Evolutionary conservation across 2,329 filamentous ascomycete genomes (phyloP), one percentile per base, ranked within the genome.

Genomic region (Exserohilum rostratum): DNA sequence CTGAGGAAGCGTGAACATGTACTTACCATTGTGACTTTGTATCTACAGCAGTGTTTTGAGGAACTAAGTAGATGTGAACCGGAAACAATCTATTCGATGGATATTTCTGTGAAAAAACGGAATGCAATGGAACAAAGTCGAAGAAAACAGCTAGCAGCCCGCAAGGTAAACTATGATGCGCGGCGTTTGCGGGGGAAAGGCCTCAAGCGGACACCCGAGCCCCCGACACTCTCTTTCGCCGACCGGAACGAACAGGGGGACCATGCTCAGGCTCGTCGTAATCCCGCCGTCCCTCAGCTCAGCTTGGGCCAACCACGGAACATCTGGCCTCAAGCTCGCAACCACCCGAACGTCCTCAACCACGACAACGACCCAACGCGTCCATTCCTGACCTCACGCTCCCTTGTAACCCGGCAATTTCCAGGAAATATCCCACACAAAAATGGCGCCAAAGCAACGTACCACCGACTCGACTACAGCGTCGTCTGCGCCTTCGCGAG

Each of bases 371-470:
- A 50, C 38, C 46, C 49, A 46, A 55, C 48, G 38, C 51, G 44
- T 33, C 20, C 46, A 13, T 46, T 33, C 38, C 25, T 3, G 6
- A 18, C 15, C 49, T 20, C 46, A 30, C 37, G 25, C 30, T 17
- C 38, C 31, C 17, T 33, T 30, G 46, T 45, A 46, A 47, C 18
- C 30, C 37, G 44, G 10, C n/a, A n/a, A n/a, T n/a, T n/a, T n/a
- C n/a, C n/a, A n/a, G n/a, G n/a, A n/a, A n/a, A n/a, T 13, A 15
- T n/a, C 18, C n/a, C 15, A 22, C 25, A 33, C 55, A 17, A 63
- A 35, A 39, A 74, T 73, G 72, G 46, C 73, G 17, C 71, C 73
- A 40, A 76, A 75, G 64, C 53, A 65, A 48, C 70, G 70, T 61
- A 55, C 61, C 17, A 48, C 62, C 45, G 44, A 61, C 45, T 50